Base-by-base conservation (phyloP, 225 moss, liverwort and hornwort species). In the Physcomitrium patens region DNA sequence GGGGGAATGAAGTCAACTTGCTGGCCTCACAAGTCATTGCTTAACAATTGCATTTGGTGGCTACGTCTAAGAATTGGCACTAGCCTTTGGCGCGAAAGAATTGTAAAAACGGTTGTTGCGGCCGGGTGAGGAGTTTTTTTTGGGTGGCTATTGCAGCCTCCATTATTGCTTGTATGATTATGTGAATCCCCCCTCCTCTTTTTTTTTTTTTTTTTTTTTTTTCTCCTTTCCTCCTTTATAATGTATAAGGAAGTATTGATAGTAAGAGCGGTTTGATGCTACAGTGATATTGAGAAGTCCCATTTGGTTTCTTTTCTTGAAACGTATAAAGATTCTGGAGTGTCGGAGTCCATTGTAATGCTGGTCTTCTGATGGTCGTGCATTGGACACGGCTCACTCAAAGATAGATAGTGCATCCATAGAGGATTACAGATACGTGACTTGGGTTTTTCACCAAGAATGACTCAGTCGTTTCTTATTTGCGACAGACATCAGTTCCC, bases 161-260 rank as follows among this genome's bases (percentile, higher is more conserved):
- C 65, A 80, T 74, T 58, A 63, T 63, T 78, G 74, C 43, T 71
- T 84, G 80, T 81, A 81, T 7, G 70, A 84, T 59, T 84, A 77
- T 67, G 64, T 77, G 69, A 69, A 53, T n/a, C 22, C 73, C 9
- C 63, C 27, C 59, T 3, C 19, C 19, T 1, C 3, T 9, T 1
- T 22, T 31, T 18, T 52, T 43, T 47, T 61, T 2, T 3, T 9
- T 19, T 11, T 2, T 0, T 10, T 13, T 26, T 49, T 27, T 9
- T 2, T 15, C 8, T 12, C n/a, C 3, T 3, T 63, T 7, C 5
- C 31, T 37, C 31, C 14, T 37, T 37, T 37, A 37, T 37, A 7
- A 1, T 4, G 31, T 37, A 37, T 37, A 37, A 24, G 5, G 5
- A 37, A 37, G 31, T 37, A 37, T 37, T 37, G 31, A 37, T 37